These are phyloP conservation scores for Alternaria angustiovoidea DNA, from an alignment of 2,329 filamentous ascomycete genomes.

Conservation along the genomic window DNA sequence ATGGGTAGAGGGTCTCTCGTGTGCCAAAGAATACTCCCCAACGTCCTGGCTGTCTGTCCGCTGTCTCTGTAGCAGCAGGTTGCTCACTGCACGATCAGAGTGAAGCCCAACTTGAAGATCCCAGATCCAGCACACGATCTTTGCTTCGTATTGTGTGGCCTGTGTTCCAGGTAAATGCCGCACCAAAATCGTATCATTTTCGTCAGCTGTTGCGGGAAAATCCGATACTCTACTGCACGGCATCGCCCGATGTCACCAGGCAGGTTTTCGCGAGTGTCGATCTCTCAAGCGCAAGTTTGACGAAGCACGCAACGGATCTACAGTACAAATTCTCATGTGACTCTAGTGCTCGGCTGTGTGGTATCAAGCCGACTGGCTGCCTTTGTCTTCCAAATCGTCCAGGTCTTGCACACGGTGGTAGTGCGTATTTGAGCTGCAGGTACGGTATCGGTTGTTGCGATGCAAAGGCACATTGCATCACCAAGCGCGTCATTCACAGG, in stretches of 20 bases:
- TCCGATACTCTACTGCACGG: neutral
- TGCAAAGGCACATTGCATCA: neutral
- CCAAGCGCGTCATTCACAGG: neutral
- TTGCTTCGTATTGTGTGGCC: neutral
- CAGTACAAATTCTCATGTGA: neutral
- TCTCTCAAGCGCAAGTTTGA: constrained; percentile 4
- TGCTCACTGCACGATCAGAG: neutral
- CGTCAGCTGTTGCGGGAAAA: constrained; percentile 3
- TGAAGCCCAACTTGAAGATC: neutral
- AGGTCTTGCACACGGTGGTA: neutral
- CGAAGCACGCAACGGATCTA: neutral
- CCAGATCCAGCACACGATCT: neutral
- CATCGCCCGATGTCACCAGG: constrained; percentile 3
- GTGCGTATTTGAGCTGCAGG: neutral
- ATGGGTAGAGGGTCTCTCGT: neutral
- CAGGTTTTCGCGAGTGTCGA: constrained; percentile 4
- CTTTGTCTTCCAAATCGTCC: constrained; percentile 1
- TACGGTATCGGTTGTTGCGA: neutral
- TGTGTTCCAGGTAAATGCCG: neutral
- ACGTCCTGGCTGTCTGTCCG: neutral
- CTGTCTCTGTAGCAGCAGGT: neutral
- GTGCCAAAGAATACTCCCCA: neutral
- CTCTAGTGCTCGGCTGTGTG: neutral
- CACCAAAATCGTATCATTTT: constrained; percentile 1
- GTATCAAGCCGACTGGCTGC: neutral